Percentiles rank a stretch among this genome's conserved stretches.
phyloP scores from a whole-genome alignment of 192 early-diverging fungal species.

The Linnemannia schmuckeri region DNA sequence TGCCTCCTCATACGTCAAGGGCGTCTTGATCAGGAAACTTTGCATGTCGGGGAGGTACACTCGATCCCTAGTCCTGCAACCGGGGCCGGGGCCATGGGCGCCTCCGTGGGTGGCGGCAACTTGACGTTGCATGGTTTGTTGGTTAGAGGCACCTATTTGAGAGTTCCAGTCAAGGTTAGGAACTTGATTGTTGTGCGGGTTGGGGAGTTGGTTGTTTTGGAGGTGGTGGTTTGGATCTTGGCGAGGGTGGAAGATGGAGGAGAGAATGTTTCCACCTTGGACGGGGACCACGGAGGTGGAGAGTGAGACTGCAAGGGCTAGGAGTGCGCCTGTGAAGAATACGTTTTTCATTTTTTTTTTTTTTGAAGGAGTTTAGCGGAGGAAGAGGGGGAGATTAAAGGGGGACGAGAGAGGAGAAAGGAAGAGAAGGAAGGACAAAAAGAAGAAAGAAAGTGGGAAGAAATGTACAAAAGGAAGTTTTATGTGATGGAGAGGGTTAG shows the following conservation, averaged over 20 bases:
- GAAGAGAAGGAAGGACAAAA: neutral
- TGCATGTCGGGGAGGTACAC: slow-evolving; percentile 53
- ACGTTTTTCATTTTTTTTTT: neutral
- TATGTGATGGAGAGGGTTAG: neutral
- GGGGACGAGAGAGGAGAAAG: neutral
- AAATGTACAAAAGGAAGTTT: too few relatives aligned
- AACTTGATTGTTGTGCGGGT: neutral
- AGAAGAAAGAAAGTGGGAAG: neutral
- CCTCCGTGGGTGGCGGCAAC: neutral
- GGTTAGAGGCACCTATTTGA: slow-evolving; percentile 22
- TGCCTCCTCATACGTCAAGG: slow-evolving; percentile 35
- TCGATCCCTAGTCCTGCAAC: slow-evolving; percentile 27
- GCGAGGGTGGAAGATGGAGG: slow-evolving; percentile 5
- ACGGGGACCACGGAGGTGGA: neutral
- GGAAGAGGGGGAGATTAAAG: neutral
- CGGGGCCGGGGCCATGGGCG: neutral
- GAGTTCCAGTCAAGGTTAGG: slow-evolving; percentile 49
- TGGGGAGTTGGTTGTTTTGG: slow-evolving; percentile 1
- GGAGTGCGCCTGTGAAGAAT: neutral
- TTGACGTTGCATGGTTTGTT: slow-evolving; percentile 1
- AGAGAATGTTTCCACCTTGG: slow-evolving; percentile 44
- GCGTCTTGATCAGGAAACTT: slow-evolving; percentile 37
- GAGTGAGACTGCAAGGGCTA: neutral
- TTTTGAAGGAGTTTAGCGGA: neutral
- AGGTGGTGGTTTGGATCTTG: slow-evolving; percentile 23